Evolutionary conservation across 306 rosid genomes (phyloP).

Genomic region (Ammopiptanthus mongolicus): DNA sequence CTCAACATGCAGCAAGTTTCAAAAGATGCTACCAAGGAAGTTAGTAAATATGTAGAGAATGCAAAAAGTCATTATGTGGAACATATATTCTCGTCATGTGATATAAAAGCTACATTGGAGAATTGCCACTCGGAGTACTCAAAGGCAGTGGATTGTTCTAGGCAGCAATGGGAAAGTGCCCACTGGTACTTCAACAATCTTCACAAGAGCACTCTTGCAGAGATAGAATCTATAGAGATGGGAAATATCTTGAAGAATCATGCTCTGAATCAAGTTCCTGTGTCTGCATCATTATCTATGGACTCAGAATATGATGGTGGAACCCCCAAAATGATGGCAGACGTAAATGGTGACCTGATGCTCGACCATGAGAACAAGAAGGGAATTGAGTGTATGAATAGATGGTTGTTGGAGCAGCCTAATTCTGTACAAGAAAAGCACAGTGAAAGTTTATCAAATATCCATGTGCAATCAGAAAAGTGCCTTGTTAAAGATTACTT

Average conservation of each 20-base stretch:
- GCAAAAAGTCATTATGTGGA: constrained; percentile 44
- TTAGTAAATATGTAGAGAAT: constrained; percentile 39
- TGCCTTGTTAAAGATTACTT: constrained; percentile 57
- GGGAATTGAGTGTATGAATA: constrained; percentile 55
- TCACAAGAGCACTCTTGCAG: constrained; percentile 39
- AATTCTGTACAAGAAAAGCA: constrained; percentile 51
- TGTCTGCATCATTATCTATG: no score
- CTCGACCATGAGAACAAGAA: constrained; percentile 60
- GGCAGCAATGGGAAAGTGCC: constrained; percentile 63
- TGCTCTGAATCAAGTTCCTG: constrained; percentile 42
- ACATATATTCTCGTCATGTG: constrained; percentile 43
- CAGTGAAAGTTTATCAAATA: constrained; percentile 43
- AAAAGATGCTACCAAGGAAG: constrained; percentile 44
- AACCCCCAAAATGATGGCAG: constrained; percentile 36
- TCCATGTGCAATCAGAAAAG: constrained; percentile 59
- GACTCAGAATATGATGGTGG: constrained; percentile 45
- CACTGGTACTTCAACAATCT: constrained; percentile 39
- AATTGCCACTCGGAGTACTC: constrained; percentile 57
- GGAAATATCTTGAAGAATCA: constrained; percentile 38
- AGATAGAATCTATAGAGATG: constrained; percentile 57
- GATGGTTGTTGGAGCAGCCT: constrained; percentile 50
- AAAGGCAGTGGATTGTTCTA: constrained; percentile 44
- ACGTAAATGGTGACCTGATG: constrained; percentile 61
- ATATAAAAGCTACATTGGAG: constrained; percentile 41
- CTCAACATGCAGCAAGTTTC: constrained; percentile 57